These are phyloP conservation scores for Kuraishia borneana DNA, from an alignment of 805 yeast genomes.

Conservation along the genomic window DNA sequence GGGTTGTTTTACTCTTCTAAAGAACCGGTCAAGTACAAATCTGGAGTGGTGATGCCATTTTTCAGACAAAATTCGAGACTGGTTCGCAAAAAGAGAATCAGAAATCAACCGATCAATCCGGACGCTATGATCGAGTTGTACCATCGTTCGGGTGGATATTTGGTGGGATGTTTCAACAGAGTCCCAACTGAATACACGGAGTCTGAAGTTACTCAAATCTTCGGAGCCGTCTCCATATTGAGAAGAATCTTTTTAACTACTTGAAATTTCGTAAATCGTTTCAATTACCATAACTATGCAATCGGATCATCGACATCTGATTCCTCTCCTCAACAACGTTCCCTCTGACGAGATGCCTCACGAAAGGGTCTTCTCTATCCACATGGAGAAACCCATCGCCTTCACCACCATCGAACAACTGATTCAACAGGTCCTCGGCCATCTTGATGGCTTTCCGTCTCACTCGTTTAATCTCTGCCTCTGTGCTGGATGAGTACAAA, in stretches of 20 bases:
- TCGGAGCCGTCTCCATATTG: conserved; percentile 32
- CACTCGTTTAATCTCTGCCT: conserved; percentile 9
- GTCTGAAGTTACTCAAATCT: conserved; percentile 30
- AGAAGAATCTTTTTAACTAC: conserved; percentile 32
- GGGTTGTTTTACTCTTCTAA: conserved; percentile 32
- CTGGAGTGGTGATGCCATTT: conserved; percentile 46
- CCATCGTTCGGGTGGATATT: conserved; percentile 39
- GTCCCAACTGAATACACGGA: conserved; percentile 18
- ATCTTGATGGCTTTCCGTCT: conserved; percentile 14
- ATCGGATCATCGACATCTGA: conserved; percentile 14
- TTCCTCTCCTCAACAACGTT: conserved; percentile 14
- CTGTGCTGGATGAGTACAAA: conserved; percentile 7
- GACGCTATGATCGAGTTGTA: conserved; percentile 25
- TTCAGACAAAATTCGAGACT: conserved; percentile 30
- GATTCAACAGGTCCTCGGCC: conserved; percentile 19
- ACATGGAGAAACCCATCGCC: conserved; percentile 11
- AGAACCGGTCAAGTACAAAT: conserved; percentile 22
- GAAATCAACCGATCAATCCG: conserved; percentile 1
- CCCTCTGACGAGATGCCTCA: conserved; percentile 16
- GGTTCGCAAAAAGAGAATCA: conserved; percentile 21
- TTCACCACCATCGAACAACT: conserved; percentile 9
- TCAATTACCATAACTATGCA: conserved; percentile 3
- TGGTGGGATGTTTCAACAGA: conserved; percentile 34
- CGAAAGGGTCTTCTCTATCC: conserved; percentile 20
- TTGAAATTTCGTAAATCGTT: background rate